Evolutionary conservation across 768 basidiomycete species (phyloP), one percentile per base, ranked within the genome.

Genomic region (Tulasnella sp.): DNA sequence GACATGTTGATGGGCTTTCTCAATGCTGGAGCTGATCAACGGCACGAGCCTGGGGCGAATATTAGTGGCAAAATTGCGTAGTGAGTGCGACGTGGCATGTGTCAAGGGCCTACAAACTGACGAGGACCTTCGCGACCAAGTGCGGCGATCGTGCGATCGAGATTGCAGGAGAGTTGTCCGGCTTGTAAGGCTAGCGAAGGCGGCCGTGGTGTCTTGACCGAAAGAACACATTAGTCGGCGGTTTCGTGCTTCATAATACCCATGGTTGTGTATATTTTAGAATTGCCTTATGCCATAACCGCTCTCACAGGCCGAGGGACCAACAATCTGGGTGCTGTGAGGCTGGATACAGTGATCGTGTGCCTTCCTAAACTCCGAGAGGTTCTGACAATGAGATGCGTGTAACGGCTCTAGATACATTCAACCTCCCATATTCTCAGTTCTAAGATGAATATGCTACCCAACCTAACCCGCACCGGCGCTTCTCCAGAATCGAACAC

Each of bases 401-500:
- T n/a, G n/a, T n/a, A n/a, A n/a, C n/a, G n/a, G n/a, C n/a, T n/a
- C n/a, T n/a, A n/a, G n/a, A n/a, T n/a, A n/a, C n/a, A n/a, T n/a
- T n/a, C n/a, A n/a, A n/a, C n/a, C n/a, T n/a, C n/a, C n/a, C n/a
- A n/a, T n/a, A n/a, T n/a, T n/a, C n/a, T n/a, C n/a, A n/a, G n/a
- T n/a, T n/a, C n/a, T n/a, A n/a, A n/a, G n/a, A n/a, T n/a, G 4
- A 19, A 19, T 56, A 22, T 8, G 15, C 25, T 59, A 7, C 15
- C 2, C 31, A 48, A 29, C 21, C 24, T 49, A 59, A 19, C 60
- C 48, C 9, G 61, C n/a, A 15, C 61, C 61, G 15, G 61, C 61
- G 27, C 80, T 80, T 65, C 84, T 77, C 84, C 83, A 89, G 85
- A 86, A 89, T 59, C 78, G 74, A 3, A 87, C 81, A 1, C 75